Evolutionary conservation across 2,329 filamentous ascomycete species (phyloP), one percentile per base, ranked within the genome.

Genomic region (Teratosphaeria nubilosa): DNA sequence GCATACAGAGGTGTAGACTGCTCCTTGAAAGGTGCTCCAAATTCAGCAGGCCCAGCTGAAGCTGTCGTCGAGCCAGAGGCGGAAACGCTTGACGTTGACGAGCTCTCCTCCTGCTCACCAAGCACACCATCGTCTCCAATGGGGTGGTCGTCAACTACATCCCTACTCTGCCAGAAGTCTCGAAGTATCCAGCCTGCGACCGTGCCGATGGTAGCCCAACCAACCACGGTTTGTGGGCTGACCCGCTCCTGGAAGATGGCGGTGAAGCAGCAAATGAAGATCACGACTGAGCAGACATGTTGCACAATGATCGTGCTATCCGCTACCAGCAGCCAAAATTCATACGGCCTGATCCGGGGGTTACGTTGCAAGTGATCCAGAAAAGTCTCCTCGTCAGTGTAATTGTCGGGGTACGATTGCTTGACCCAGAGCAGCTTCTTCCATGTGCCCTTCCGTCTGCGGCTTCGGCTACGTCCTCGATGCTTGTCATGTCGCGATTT

Each of bases 371-470:
- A 83, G 67, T 95, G 91, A 70, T 96, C 92, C 64, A 99, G 86
- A 68, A 99, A 99, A 1, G 94, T 97, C 60, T 90, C 89, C 70
- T 94, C 91, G 71, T 99, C 94, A 48, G 94, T 97, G 72, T 97
- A 97, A 73, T 99, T 99, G 73, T 99, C 94, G n/a, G 94, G 91
- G 70, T 95, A 96, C 34, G 88, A 89, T 72, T 97, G 94, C 75
- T 95, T 96, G 69, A 99, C 91, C 94, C 94, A 99, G 57, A 99
- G 82, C 64, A 99, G 76, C 77, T 97, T 97, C 80, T 95, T 95
- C 89, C 92, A 97, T 11, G 83, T 83, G 55, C 84, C 83, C 69
- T 86, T 89, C 63, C 86, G 80, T 67, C 84, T 80, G 52, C 87
- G 80, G 65, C 85, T 88, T 63, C 86, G 80, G 66, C 84, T 80